phyloP scores from a whole-genome alignment of 2,329 filamentous ascomycete species.

The Incumbomyces delicatus region DNA sequence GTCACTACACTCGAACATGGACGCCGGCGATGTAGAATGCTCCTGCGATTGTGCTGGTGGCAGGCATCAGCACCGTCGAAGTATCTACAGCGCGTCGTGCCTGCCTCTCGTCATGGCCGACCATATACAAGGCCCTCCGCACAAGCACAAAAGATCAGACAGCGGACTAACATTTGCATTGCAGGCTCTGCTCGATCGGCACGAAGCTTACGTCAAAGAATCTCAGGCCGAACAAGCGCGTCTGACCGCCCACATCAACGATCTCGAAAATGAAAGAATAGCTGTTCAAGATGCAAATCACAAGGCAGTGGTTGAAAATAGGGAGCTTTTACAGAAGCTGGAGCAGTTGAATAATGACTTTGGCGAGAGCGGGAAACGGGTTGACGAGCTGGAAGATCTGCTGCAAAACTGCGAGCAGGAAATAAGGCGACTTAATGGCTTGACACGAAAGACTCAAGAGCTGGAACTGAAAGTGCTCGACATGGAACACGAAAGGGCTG shows the following conservation, averaged over 20 bases:
- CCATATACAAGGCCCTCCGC: not conserved
- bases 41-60: not conserved
- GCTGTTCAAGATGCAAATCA: conserved; percentile 68
- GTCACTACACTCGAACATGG: not conserved
- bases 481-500: conserved; percentile 71
- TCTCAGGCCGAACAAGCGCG: conserved; percentile 74
- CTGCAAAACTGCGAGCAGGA: conserved; percentile 69
- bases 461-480: conserved; percentile 71
- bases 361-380: conserved; percentile 66
- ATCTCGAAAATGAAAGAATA: conserved; percentile 62
- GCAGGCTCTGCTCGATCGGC: conserved; percentile 80
- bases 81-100: not conserved
- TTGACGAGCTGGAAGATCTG: conserved; percentile 65
- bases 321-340: conserved; percentile 68
- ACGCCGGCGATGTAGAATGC: not conserved
- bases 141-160: conserved; percentile 5
- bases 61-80: conserved; percentile 1
- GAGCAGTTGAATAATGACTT: conserved; percentile 74
- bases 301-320: conserved; percentile 72
- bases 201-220: conserved; percentile 90
- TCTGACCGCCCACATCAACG: conserved; percentile 60
- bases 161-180: conserved; percentile 57
- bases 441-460: conserved; percentile 64
- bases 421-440: conserved; percentile 61
- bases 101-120: not conserved